Evolutionary conservation across 1,139 yeast genomes (phyloP).

Genomic region (Eremothecium coryli): DNA sequence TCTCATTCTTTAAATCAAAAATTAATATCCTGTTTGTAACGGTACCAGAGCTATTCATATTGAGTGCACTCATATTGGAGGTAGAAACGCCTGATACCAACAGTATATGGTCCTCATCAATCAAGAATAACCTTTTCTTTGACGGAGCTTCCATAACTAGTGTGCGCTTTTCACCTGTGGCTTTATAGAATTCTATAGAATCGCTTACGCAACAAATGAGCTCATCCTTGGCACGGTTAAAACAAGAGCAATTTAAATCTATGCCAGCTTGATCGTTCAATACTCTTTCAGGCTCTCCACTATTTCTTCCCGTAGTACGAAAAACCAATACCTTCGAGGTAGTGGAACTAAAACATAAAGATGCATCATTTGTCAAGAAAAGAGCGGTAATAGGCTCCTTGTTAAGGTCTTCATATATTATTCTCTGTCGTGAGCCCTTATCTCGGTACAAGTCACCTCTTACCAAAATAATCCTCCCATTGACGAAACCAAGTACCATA

Average conservation of each 20-base stretch:
- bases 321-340: conserved; percentile 64
- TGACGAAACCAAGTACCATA: conserved; percentile 75
- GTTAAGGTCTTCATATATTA: conserved; percentile 51
- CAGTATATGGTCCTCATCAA: conserved; percentile 38
- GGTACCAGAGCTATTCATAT: conserved; percentile 27
- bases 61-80: conserved; percentile 24
- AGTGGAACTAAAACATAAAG: conserved; percentile 24
- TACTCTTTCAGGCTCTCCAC: conserved; percentile 54
- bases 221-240: conserved; percentile 24
- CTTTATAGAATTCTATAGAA: conserved; percentile 30
- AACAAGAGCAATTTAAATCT: conserved; percentile 55
- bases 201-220: conserved; percentile 29
- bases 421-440: conserved; percentile 79
- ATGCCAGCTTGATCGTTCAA: conserved; percentile 62
- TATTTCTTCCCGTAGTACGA: conserved; percentile 71
- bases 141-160: conserved; percentile 50
- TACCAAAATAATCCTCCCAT: conserved; percentile 73
- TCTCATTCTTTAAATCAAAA: conserved; percentile 59
- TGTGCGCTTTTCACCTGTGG: conserved; percentile 47
- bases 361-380: conserved; percentile 21
- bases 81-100: conserved; percentile 27
- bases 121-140: conserved; percentile 39
- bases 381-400: conserved; percentile 77
- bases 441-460: conserved; percentile 86
- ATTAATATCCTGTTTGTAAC: conserved; percentile 46